Conservation (phyloP, 2,329 filamentous ascomycete species). For the Penicillium hordei region DNA sequence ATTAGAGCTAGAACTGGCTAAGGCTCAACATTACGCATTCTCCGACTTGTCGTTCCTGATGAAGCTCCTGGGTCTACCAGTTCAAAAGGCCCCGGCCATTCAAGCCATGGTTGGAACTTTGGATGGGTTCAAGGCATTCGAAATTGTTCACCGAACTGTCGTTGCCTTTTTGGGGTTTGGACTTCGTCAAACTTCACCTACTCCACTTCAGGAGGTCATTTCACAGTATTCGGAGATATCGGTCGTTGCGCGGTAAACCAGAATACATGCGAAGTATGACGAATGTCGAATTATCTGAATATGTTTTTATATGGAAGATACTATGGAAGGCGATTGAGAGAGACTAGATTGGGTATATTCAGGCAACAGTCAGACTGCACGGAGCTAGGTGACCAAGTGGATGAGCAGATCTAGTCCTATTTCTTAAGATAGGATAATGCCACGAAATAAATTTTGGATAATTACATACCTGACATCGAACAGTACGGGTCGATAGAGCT, state of each 20-base stretch:
- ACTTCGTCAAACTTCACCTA: not conserved
- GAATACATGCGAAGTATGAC: not conserved
- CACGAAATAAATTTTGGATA: too few relatives aligned
- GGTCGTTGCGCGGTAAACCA: not conserved
- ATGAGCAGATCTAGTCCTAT: too few relatives aligned
- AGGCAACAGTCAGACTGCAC: not conserved
- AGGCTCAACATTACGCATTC: constrained; percentile 19
- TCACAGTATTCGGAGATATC: not conserved
- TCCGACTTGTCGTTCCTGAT: constrained; percentile 27
- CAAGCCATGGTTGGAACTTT: not conserved
- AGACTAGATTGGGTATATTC: not conserved
- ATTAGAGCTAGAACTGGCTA: constrained; percentile 16
- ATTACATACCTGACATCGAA: too few relatives aligned
- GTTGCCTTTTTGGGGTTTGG: not conserved
- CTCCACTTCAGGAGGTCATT: not conserved
- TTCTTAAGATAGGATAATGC: too few relatives aligned
- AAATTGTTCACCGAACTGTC: not conserved
- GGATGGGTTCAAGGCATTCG: not conserved
- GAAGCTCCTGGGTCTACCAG: not conserved
- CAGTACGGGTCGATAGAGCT: too few relatives aligned
- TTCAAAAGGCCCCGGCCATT: not conserved
- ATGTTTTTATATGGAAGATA: too few relatives aligned
- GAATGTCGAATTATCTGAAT: too few relatives aligned
- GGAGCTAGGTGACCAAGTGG: not conserved
- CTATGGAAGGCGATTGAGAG: not conserved